Base-by-base conservation (phyloP, 2,329 filamentous ascomycete genomes). In the Botryotinia narcissicola region DNA sequence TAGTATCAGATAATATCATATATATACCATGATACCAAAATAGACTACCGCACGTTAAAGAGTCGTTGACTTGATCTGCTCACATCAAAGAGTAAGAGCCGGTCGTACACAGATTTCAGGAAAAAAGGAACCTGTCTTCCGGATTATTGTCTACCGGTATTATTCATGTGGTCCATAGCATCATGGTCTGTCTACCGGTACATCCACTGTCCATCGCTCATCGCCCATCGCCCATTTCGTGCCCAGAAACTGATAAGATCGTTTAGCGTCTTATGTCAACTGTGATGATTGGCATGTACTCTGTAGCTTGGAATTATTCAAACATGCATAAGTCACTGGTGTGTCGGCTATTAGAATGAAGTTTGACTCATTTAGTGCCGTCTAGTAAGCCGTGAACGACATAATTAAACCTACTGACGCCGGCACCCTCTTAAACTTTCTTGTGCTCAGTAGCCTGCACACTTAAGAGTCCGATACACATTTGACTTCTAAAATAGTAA, bases 291-390 rank as follows among this genome's bases (percentile, higher is more conserved):
- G 22, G 51, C 51, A 29, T 18, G 2, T 16, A 16, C n/a, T 48
- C 14, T 42, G n/a, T 18, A 35, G 25, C 60, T 48, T 51, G 16
- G 7, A 29, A 4, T 35, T 67, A 51, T 67, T 35, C 35, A 40
- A 42, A 62, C 35, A 20, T 29, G 25, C 57, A 40, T 16, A 54
- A 54, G 25, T 54, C 16, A n/a, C 48, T 54, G 48, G 25, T 54
- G 48, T 51, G 42, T 74, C 54, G 69, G 57, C 54, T 67, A 68
- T 74, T 71, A 48, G 73, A 57, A 61, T 6, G 42, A 66, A 44
- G 44, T 48, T 74, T 54, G 66, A 57, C 60, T 67, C 62, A 60
- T 22, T 37, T 44, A 62, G 48, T 44, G 42, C 35, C 51, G 29
- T 70, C 67, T 37, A 57, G 35, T n/a, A 10, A 35, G 25, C 32